A percentile compares a stretch with the other conserved stretches of the same genome.
Conservation (phyloP, 2,329 filamentous ascomycete species). For the Aphanocladium album region DNA sequence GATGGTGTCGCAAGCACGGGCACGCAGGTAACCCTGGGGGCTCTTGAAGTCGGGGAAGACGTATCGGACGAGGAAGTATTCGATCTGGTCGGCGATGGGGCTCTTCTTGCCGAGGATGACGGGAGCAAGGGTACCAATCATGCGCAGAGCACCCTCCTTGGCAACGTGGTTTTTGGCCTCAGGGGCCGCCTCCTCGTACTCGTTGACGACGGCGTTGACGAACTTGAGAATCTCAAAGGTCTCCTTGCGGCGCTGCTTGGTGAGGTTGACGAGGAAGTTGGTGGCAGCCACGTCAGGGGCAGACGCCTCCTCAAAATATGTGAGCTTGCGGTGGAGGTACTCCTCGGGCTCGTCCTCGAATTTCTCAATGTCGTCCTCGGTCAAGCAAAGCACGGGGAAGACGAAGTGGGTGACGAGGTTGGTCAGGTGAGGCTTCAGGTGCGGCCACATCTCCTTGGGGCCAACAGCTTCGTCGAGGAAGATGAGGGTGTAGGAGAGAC, state of each 20-base stretch:
- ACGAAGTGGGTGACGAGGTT: constrained; percentile 91
- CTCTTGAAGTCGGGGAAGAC: constrained; percentile 98
- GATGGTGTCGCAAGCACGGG: constrained; percentile 91
- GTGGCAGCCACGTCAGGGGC: constrained; percentile 93
- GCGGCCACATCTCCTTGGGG: constrained; percentile 93
- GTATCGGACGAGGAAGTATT: constrained; percentile 97
- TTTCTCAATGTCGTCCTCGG: constrained; percentile 85
- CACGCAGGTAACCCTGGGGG: constrained; percentile 83
- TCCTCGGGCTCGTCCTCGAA: constrained; percentile 94
- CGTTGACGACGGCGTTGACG: constrained; percentile 90
- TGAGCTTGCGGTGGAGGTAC: constrained; percentile 94
- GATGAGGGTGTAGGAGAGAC: constrained; percentile 86
- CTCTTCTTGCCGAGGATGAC: constrained; percentile 98
- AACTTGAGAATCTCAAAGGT: constrained; percentile 93
- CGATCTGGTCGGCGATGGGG: constrained; percentile 93
- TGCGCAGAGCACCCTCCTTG: constrained; percentile 92
- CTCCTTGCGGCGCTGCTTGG: constrained; percentile 91
- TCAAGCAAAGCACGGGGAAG: constrained; percentile 91
- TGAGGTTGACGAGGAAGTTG: constrained; percentile 92
- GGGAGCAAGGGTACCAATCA: constrained; percentile 92
- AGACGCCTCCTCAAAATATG: constrained; percentile 96
- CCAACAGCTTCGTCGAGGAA: constrained; percentile 97
- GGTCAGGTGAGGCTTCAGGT: constrained; percentile 88
- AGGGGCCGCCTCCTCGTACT: constrained; percentile 78
- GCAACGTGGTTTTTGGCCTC: constrained; percentile 89